Evolutionary conservation across 2,329 filamentous ascomycete genomes (phyloP).

Genomic region (Sporothrix variecibatus): DNA sequence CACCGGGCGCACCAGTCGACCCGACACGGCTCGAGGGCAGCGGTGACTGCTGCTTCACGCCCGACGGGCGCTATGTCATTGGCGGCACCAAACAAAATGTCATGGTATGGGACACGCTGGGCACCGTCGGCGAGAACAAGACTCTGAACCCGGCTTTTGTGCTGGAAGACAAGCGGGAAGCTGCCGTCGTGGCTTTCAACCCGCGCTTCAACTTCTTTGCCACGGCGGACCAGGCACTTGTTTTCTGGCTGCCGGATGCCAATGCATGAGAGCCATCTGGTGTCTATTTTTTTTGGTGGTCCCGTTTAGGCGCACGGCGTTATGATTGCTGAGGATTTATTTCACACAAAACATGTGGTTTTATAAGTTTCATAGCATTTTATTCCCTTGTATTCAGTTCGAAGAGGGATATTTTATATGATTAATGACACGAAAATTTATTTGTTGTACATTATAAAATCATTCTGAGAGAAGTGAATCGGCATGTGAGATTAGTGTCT

Average conservation of each 20-base stretch:
- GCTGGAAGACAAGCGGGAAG: slow-evolving; percentile 66
- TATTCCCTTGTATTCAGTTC: neutral
- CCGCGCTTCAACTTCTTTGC: slow-evolving; percentile 90
- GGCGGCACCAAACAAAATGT: slow-evolving; percentile 76
- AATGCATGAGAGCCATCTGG: slow-evolving; percentile 43
- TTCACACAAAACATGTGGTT: no score
- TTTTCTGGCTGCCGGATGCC: slow-evolving; percentile 76
- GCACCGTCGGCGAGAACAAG: slow-evolving; percentile 56
- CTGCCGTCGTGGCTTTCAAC: slow-evolving; percentile 81
- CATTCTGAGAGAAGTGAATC: neutral
- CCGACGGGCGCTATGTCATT: slow-evolving; percentile 85
- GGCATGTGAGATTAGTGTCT: neutral
- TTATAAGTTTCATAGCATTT: neutral
- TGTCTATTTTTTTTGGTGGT: no score
- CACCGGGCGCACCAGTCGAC: slow-evolving; percentile 39
- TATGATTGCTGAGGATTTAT: neutral
- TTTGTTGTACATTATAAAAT: neutral
- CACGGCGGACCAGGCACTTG: slow-evolving; percentile 80
- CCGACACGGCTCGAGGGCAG: slow-evolving; percentile 54
- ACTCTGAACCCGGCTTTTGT: slow-evolving; percentile 64
- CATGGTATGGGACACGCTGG: slow-evolving; percentile 81
- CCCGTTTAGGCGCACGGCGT: neutral
- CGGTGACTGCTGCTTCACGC: slow-evolving; percentile 84
- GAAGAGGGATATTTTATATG: neutral
- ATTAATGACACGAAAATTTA: neutral